A percentile compares a stretch with the other conserved stretches of the same genome.
Conservation (phyloP, 176 grass and related monocot genomes). For the Hordeum vulgare region DNA sequence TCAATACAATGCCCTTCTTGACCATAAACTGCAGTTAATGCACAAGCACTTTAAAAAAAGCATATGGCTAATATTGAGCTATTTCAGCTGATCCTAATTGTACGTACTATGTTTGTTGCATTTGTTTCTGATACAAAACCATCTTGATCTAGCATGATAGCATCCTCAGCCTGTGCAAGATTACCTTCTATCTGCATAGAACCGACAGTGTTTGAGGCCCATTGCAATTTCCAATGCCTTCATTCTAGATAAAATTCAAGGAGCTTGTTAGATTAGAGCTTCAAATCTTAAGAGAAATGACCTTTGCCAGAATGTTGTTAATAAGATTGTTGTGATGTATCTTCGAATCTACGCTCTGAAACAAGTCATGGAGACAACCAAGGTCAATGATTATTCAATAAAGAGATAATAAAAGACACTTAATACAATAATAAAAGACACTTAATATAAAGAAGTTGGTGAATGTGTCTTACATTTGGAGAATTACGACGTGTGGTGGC, state of each 20-base stretch:
- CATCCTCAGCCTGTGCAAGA: conserved; percentile 71
- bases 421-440: background rate
- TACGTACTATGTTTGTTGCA: conserved; percentile 63
- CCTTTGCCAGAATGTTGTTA: conserved; percentile 99
- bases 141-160: conserved; percentile 98
- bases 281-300: conserved; percentile 32
- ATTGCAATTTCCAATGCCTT: background rate
- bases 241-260: background rate
- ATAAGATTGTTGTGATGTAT: conserved; percentile 99
- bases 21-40: conserved; percentile 84
- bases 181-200: conserved; percentile 91
- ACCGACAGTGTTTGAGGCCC: conserved; percentile 10
- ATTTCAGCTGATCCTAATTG: background rate
- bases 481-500: conserved; percentile 97
- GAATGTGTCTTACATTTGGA: conserved; percentile 69
- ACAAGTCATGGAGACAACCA: conserved; percentile 17
- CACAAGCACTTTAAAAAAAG: conserved; percentile 16
- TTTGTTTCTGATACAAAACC: conserved; percentile 99
- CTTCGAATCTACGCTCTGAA: conserved; percentile 98
- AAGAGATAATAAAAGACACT: conserved; percentile 5
- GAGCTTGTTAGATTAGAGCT: conserved; percentile 2
- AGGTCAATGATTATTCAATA: background rate
- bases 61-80: background rate
- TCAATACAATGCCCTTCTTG: conserved; percentile 81
- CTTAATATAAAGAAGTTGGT: background rate